Evolutionary conservation across 148 eudicot genomes (phyloP).

Genomic region (Fagopyrum tataricum): DNA sequence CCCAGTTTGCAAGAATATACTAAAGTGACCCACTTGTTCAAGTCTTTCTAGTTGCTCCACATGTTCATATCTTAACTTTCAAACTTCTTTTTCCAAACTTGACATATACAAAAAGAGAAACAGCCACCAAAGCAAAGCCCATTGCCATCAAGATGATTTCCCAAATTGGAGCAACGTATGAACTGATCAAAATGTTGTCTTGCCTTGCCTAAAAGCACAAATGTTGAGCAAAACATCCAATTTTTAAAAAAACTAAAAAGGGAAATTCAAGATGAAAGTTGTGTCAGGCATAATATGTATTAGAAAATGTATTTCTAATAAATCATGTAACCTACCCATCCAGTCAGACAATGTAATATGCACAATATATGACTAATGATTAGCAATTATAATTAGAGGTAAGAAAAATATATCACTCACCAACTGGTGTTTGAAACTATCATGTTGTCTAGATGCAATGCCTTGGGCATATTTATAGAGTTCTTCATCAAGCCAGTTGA

Average conservation of each 20-base stretch:
- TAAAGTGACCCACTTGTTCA: not conserved
- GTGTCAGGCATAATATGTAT: too few species aligned
- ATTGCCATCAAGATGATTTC: constrained; percentile 25
- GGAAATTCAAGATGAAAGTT: too few species aligned
- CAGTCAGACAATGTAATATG: not conserved
- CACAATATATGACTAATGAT: not conserved
- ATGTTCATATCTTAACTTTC: constrained; percentile 41
- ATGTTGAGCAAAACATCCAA: constrained; percentile 7
- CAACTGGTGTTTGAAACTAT: constrained; percentile 31
- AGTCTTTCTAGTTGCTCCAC: constrained; percentile 2
- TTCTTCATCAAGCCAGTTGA: constrained; percentile 76
- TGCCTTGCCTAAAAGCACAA: constrained; percentile 42
- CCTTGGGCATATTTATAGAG: constrained; percentile 68
- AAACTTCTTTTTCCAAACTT: constrained; percentile 56
- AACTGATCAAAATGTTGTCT: constrained; percentile 17
- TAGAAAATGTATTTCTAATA: too few species aligned
- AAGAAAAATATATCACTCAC: constrained; percentile 22
- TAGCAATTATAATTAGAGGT: not conserved
- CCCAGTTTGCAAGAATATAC: not conserved
- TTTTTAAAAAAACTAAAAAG: too few species aligned
- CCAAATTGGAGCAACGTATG: constrained; percentile 32
- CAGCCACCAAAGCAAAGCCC: constrained; percentile 20
- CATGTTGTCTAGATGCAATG: constrained; percentile 52
- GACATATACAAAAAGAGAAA: constrained; percentile 36
- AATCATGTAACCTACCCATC: not conserved